These are phyloP conservation scores for Galerina sulciceps DNA, from an alignment of 768 basidiomycete genomes.

Conservation along the genomic window DNA sequence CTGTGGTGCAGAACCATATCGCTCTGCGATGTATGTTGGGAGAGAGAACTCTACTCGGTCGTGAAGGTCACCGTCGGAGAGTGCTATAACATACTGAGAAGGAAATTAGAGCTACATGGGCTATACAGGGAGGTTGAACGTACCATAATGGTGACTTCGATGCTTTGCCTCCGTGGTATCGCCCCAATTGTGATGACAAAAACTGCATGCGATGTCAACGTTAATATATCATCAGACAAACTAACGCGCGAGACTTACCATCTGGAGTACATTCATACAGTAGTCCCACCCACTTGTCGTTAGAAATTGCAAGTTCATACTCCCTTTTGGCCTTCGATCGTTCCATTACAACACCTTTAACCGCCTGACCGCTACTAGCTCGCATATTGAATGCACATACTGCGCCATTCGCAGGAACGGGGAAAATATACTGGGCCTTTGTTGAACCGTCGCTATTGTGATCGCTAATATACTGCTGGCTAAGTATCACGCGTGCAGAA, in stretches of 20 bases:
- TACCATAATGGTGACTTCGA: slow-evolving; percentile 10
- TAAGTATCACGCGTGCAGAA: slow-evolving; percentile 9
- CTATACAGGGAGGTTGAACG: not conserved
- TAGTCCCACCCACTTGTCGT: slow-evolving; percentile 2
- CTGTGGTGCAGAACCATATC: not conserved
- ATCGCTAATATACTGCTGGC: slow-evolving; percentile 1
- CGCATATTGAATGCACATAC: slow-evolving; percentile 11
- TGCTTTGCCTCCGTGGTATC: slow-evolving; percentile 1
- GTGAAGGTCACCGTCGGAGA: slow-evolving; percentile 7
- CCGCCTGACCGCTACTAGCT: not conserved
- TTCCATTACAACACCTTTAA: slow-evolving; percentile 8
- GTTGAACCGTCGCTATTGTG: not conserved
- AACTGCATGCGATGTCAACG: not conserved
- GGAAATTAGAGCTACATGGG: not conserved
- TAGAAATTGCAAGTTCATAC: slow-evolving; percentile 1
- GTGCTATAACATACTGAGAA: slow-evolving; percentile 4
- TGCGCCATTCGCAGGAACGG: slow-evolving; percentile 7
- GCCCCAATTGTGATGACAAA: slow-evolving; percentile 11
- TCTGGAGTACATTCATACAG: slow-evolving; percentile 7
- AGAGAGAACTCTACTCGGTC: slow-evolving; percentile 6
- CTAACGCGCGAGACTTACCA: not conserved
- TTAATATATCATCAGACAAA: not conserved
- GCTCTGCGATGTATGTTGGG: not conserved
- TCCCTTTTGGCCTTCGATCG: slow-evolving; percentile 2
- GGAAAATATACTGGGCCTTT: slow-evolving; percentile 7